Percentiles rank a stretch among this genome's conserved stretches.
Evolutionary conservation across 768 basidiomycete species (phyloP).

Genomic region (Pleurotus citrinopileatus): DNA sequence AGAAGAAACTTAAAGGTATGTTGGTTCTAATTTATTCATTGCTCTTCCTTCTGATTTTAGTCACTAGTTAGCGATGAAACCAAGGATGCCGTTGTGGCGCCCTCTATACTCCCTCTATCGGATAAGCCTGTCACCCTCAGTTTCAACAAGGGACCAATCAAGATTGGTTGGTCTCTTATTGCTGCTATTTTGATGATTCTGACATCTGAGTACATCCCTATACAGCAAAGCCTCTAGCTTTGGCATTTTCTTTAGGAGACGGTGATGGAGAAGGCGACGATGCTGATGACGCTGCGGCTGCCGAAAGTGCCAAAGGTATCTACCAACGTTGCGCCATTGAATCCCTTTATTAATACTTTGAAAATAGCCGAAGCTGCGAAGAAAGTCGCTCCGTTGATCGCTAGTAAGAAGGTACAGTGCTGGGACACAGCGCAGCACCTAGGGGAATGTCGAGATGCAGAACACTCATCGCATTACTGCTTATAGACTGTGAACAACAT

Average conservation of each 20-base stretch:
- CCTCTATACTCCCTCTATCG: slow-evolving; percentile 69
- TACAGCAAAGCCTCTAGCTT: slow-evolving; percentile 36
- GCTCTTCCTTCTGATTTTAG: not conserved
- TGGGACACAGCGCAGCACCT: slow-evolving; percentile 1
- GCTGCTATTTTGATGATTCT: not conserved
- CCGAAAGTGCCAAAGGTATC: slow-evolving; percentile 50
- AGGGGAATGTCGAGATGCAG: slow-evolving; percentile 1
- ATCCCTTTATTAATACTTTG: not conserved
- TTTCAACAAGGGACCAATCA: slow-evolving; percentile 55
- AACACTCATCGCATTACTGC: slow-evolving; percentile 6
- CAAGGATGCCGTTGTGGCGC: slow-evolving; percentile 37
- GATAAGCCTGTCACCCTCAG: slow-evolving; percentile 81
- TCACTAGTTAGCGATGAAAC: slow-evolving; percentile 30
- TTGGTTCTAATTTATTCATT: not conserved
- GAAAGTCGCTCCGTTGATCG: slow-evolving; percentile 78
- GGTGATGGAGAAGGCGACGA: slow-evolving; percentile 34
- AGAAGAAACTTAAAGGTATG: slow-evolving; percentile 59
- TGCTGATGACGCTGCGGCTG: slow-evolving; percentile 18
- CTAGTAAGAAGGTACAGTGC: slow-evolving; percentile 74
- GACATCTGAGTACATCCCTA: slow-evolving; percentile 11
- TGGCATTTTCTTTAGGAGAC: slow-evolving; percentile 74
- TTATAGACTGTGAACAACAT: slow-evolving; percentile 84
- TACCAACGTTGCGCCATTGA: not conserved
- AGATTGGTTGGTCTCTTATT: slow-evolving; percentile 25
- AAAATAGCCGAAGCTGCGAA: slow-evolving; percentile 46